Evolutionary conservation across 108 stramenopile genomes (phyloP), one percentile per base, ranked within the genome.

Genomic region (Stephanodiscus minutulus): DNA sequence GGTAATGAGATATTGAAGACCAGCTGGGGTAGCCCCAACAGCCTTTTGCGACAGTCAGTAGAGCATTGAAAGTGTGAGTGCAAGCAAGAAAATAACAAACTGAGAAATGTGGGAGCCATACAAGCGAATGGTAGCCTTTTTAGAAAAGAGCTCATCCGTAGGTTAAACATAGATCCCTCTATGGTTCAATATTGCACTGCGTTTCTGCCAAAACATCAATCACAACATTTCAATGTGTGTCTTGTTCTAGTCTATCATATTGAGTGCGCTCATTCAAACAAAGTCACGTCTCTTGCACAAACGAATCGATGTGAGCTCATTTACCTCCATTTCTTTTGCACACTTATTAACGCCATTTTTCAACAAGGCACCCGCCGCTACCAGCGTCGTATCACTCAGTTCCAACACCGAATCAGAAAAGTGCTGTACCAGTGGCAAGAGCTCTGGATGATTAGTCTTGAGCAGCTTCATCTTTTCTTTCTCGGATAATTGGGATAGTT

Each of bases 191-290:
- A 24, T 93, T 64, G 91, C 91, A 93, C 83, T 82, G 79, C 80
- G 78, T 88, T 90, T 89, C 89, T 90, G 65, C 89, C 78, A 72
- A 74, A 86, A 75, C 68, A 82, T 84, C 89, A 87, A 27, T n/a
- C 73, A 56, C 58, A 44, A 44, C 43, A 44, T 44, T 13, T 15
- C 64, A 46, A 21, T 67, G n/a, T 43, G 67, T 33, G 47, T 68
- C 72, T 85, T 73, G 74, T 76, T 85, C 65, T 64, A 85, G 88
- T 64, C 88, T 92, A 92, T 92, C 91, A 92, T 88, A 66, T 78
- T 69, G 85, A 77, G 79, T 90, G 88, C 87, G 29, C 15, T 15
- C 25, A 31, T 58, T 36, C 25, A 31, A 31, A 18, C 57, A 58
- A 1, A 25, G 1, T 53, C 22, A 22, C 9, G 25, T 4, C 52